A percentile compares a stretch with the other conserved stretches of the same genome.
Conservation (phyloP, 2,329 filamentous ascomycete genomes). For the Fusarium miscanthi region DNA sequence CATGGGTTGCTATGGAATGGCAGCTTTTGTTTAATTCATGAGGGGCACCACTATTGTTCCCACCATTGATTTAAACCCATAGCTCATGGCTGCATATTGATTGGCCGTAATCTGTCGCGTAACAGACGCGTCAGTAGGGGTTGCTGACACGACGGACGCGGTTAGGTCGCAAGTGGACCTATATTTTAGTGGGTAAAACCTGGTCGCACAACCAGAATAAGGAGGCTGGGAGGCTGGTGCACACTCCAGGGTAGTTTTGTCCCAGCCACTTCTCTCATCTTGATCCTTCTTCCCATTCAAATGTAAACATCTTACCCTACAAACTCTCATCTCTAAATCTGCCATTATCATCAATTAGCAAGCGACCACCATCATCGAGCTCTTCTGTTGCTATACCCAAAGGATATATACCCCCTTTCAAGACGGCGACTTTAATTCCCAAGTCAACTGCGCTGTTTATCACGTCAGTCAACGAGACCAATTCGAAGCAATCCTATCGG, state of each 20-base stretch:
- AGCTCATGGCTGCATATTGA: conserved; percentile 29
- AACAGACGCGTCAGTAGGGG: conserved; percentile 44
- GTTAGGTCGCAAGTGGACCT: conserved; percentile 17
- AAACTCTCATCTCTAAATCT: conserved; percentile 41
- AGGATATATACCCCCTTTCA: conserved; percentile 4
- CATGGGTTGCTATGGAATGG: conserved; percentile 20
- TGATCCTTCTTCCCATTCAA: conserved; percentile 37
- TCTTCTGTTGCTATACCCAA: conserved; percentile 20
- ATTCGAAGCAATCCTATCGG: conserved; percentile 27
- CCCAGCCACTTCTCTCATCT: conserved; percentile 45
- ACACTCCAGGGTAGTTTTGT: conserved; percentile 43
- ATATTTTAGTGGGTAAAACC: conserved; percentile 35
- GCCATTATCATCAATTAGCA: conserved; percentile 43
- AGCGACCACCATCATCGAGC: conserved; percentile 35
- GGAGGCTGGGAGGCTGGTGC: conserved; percentile 42
- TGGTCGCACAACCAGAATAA: conserved; percentile 29
- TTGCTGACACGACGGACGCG: conserved; percentile 38
- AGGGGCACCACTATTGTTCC: conserved; percentile 35
- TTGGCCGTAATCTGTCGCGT: conserved; percentile 45
- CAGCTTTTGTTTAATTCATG: conserved; percentile 34
- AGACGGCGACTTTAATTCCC: conserved; percentile 10
- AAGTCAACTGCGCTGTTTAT: conserved; percentile 30
- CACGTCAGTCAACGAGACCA: conserved; percentile 21
- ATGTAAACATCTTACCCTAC: conserved; percentile 39
- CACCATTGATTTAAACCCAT: conserved; percentile 25